These are phyloP conservation scores for Primulina tabacum DNA, from an alignment of 257 asterid species.

Conservation along the genomic window DNA sequence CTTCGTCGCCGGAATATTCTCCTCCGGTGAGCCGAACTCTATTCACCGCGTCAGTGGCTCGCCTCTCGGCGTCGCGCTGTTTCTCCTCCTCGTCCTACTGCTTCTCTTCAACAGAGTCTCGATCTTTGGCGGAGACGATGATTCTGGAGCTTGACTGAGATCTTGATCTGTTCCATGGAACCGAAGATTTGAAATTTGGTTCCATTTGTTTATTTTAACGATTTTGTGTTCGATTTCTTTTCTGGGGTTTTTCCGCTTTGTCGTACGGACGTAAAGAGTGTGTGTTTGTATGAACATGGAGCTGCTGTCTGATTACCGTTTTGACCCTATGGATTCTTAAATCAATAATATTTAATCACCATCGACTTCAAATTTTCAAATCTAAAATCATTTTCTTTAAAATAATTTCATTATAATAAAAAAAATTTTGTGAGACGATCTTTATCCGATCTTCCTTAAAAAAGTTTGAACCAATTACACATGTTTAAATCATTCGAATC, in stretches of 20 bases:
- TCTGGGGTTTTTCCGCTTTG: background rate
- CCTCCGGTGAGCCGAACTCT: slow-evolving; percentile 68
- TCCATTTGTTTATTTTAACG: background rate
- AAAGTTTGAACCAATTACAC: too few species aligned
- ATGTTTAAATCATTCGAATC: too few species aligned
- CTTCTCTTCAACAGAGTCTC: slow-evolving; percentile 66
- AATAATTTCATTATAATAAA: too few species aligned
- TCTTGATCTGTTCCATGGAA: background rate
- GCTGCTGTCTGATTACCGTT: background rate
- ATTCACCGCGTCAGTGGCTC: slow-evolving; percentile 87
- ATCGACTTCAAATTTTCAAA: too few species aligned
- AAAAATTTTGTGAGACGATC: too few species aligned
- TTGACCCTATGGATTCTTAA: background rate
- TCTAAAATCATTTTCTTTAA: too few species aligned
- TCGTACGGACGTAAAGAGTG: background rate
- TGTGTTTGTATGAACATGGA: background rate
- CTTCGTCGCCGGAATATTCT: slow-evolving; percentile 49
- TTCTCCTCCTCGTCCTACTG: slow-evolving; percentile 58
- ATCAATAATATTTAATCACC: too few species aligned
- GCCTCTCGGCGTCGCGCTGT: slow-evolving; percentile 81
- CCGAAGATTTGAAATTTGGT: too few species aligned
- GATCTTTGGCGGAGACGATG: slow-evolving; percentile 84
- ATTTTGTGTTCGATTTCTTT: background rate
- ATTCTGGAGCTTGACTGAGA: slow-evolving; percentile 56
- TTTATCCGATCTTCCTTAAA: too few species aligned